phyloP scores from a whole-genome alignment of 768 basidiomycete species.

The Collybiopsis luxurians region DNA sequence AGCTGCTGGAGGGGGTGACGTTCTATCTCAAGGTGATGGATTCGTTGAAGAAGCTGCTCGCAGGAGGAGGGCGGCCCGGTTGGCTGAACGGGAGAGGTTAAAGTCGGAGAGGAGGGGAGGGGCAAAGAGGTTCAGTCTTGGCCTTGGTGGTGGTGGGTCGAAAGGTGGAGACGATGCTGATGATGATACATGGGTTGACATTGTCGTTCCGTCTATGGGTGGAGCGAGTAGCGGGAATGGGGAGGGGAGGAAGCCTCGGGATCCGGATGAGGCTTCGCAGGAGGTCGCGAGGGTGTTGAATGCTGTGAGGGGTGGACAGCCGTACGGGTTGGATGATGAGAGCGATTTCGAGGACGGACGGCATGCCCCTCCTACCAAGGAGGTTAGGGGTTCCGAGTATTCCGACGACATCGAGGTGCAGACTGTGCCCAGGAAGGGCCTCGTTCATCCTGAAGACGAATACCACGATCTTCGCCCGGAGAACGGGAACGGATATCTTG shows the following conservation, averaged over 20 bases:
- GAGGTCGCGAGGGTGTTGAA: slow-evolving; percentile 54
- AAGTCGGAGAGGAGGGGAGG: neutral
- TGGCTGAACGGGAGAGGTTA: neutral
- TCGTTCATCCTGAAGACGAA: slow-evolving; percentile 9
- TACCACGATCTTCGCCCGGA: slow-evolving; percentile 50
- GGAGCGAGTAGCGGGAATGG: slow-evolving; percentile 33
- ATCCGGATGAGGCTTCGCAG: slow-evolving; percentile 73
- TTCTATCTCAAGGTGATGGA: neutral
- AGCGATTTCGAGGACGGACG: slow-evolving; percentile 75
- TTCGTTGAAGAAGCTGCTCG: slow-evolving; percentile 5
- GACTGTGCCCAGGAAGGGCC: slow-evolving; percentile 3
- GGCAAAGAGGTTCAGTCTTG: slow-evolving; percentile 7
- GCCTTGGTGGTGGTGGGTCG: slow-evolving; percentile 26
- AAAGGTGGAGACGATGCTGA: neutral
- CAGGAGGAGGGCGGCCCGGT: neutral
- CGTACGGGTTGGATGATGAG: slow-evolving; percentile 37
- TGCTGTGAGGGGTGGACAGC: slow-evolving; percentile 26
- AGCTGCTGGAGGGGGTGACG: neutral
- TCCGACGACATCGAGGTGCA: slow-evolving; percentile 29
- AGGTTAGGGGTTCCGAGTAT: slow-evolving; percentile 17
- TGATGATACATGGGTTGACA: slow-evolving; percentile 3
- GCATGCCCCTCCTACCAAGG: slow-evolving; percentile 57
- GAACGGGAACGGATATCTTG: slow-evolving; percentile 12
- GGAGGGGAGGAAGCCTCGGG: slow-evolving; percentile 41
- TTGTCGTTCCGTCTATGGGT: neutral